Evolutionary conservation across 805 yeast genomes (phyloP).

Genomic region (Saturnispora kantuleensis): DNA sequence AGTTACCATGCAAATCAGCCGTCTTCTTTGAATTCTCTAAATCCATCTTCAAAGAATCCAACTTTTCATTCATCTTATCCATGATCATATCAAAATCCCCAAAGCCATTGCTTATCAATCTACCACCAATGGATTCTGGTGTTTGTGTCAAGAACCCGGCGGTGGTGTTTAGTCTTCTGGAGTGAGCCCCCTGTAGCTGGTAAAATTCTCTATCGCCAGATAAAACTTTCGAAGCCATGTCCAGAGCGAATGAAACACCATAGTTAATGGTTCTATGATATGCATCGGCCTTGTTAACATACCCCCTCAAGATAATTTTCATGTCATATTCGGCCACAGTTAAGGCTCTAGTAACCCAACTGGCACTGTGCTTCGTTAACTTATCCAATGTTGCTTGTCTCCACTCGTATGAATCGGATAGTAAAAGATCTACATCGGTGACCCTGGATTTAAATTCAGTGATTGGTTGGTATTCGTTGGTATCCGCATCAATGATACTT

Average conservation of each 20-base stretch:
- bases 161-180: conserved; percentile 41
- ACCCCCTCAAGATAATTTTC: conserved; percentile 69
- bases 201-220: conserved; percentile 58
- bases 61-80: conserved; percentile 8
- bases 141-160: conserved; percentile 72
- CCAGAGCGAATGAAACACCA: conserved; percentile 87
- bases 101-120: conserved; percentile 19
- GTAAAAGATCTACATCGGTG: conserved; percentile 40
- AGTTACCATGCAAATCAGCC: conserved; percentile 19
- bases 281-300: conserved; percentile 39
- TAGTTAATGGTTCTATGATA: conserved; percentile 37
- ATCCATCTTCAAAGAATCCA: conserved; percentile 5
- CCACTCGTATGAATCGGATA: conserved; percentile 73
- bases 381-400: conserved; percentile 56
- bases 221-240: conserved; percentile 70
- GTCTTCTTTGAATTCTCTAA: background rate
- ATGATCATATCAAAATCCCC: conserved; percentile 27
- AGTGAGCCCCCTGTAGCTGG: conserved; percentile 27
- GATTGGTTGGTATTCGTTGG: conserved; percentile 79
- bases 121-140: conserved; percentile 43
- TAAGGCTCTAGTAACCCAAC: conserved; percentile 58
- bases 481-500: conserved; percentile 74
- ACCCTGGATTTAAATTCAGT: conserved; percentile 41
- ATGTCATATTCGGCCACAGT: conserved; percentile 58
- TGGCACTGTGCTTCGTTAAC: conserved; percentile 47